phyloP scores from a whole-genome alignment of 2,329 filamentous ascomycete species.

The Geosmithia flava region DNA sequence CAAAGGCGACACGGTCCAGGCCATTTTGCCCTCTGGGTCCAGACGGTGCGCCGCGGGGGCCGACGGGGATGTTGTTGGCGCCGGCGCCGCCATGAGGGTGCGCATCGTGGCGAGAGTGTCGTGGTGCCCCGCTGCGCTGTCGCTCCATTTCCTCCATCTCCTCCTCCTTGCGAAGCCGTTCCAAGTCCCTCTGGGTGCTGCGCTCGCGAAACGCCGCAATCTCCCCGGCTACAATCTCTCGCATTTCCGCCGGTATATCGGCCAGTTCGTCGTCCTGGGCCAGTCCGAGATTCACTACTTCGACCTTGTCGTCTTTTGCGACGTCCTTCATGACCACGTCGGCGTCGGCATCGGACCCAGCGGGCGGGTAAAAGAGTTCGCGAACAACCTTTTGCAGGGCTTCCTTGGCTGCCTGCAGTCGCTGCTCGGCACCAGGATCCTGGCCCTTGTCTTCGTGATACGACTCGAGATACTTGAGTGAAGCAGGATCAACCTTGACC shows the following conservation, averaged over 20 bases:
- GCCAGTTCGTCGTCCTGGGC: conserved; percentile 84
- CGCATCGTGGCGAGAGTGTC: conserved; percentile 57
- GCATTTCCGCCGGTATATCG: conserved; percentile 92
- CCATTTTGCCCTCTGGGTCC: conserved; percentile 52
- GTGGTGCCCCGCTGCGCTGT: conserved; percentile 50
- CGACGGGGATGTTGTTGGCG: conserved; percentile 23
- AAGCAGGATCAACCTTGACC: conserved; percentile 70
- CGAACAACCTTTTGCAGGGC: conserved; percentile 57
- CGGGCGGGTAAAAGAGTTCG: conserved; percentile 58
- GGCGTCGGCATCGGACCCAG: conserved; percentile 34
- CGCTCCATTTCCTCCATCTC: conserved; percentile 83
- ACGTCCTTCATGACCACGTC: conserved; percentile 60
- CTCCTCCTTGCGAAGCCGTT: conserved; percentile 78
- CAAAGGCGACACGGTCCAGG: conserved; percentile 45
- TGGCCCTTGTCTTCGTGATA: conserved; percentile 58
- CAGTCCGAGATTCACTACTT: conserved; percentile 82
- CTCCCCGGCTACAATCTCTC: conserved; percentile 85
- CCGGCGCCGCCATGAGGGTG: conserved; percentile 59
- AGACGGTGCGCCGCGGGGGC: conserved; percentile 52
- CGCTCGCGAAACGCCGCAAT: conserved; percentile 90
- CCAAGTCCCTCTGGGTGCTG: conserved; percentile 77
- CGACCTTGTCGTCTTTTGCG: conserved; percentile 51
- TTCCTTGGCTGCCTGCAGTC: conserved; percentile 55
- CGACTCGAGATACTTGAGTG: conserved; percentile 74
- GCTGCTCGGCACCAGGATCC: conserved; percentile 49